Evolutionary conservation across 805 yeast genomes (phyloP).

Genomic region (Candida silvatica): DNA sequence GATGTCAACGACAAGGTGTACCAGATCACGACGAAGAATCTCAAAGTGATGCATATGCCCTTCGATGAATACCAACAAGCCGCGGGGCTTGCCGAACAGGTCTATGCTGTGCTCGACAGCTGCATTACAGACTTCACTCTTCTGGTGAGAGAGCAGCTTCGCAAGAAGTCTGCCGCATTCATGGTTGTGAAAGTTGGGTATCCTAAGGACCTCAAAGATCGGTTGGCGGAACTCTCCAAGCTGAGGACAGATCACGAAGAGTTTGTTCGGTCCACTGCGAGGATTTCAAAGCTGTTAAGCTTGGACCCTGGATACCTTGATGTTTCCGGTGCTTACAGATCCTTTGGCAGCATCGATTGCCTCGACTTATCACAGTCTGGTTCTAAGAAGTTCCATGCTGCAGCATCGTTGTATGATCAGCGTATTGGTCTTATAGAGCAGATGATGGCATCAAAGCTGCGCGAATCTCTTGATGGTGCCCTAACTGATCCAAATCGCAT

Average conservation of each 20-base stretch:
- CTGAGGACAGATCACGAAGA: conserved; percentile 50
- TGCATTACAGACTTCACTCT: conserved; percentile 55
- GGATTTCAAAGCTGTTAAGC: conserved; percentile 3
- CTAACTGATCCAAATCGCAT: conserved; percentile 34
- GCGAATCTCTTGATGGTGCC: conserved; percentile 24
- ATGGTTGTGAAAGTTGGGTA: conserved; percentile 54
- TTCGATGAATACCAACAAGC: conserved; percentile 30
- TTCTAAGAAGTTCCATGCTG: not conserved
- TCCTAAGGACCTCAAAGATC: conserved; percentile 29
- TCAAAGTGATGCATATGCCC: conserved; percentile 35
- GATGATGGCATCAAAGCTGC: too few species aligned
- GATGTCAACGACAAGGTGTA: conserved; percentile 43
- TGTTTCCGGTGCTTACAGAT: not conserved
- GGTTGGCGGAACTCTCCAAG: conserved; percentile 31
- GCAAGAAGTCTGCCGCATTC: conserved; percentile 68
- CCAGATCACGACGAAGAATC: conserved; percentile 25
- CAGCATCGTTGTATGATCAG: too few species aligned
- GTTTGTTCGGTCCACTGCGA: conserved; percentile 22
- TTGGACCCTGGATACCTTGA: not conserved
- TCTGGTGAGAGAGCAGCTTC: conserved; percentile 61
- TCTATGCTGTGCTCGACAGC: conserved; percentile 48
- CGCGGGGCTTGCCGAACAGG: conserved; percentile 21
- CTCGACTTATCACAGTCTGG: not conserved
- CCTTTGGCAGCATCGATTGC: not conserved
- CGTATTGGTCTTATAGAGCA: too few species aligned